Percentiles rank a stretch among this genome's conserved stretches.
Evolutionary conservation across 2,329 filamentous ascomycete genomes (phyloP).

Genomic region (Stagonosporopsis rhizophila): DNA sequence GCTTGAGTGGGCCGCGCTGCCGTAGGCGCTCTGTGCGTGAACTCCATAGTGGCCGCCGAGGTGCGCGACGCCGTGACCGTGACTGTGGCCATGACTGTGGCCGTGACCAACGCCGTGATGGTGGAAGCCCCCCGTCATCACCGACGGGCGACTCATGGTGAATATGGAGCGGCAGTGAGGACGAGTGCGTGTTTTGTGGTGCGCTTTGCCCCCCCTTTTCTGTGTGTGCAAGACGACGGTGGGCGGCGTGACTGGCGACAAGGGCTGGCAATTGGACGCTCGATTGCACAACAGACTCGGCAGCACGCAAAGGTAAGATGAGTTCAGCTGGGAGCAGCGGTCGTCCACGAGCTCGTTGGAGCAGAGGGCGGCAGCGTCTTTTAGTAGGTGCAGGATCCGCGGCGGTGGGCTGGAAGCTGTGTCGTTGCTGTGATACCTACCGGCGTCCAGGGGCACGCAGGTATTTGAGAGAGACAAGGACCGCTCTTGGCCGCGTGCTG

Average conservation of each 20-base stretch:
- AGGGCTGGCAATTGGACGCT: slow-evolving; percentile 37
- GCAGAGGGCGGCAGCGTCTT: slow-evolving; percentile 40
- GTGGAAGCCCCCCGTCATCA: slow-evolving; percentile 39
- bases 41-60: slow-evolving; percentile 32
- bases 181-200: slow-evolving; percentile 16
- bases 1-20: slow-evolving; percentile 32
- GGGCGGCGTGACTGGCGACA: slow-evolving; percentile 34
- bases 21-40: slow-evolving; percentile 36
- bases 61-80: slow-evolving; percentile 14
- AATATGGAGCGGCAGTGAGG: slow-evolving; percentile 2
- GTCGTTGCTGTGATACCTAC: slow-evolving; percentile 50
- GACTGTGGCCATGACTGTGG: slow-evolving; percentile 11
- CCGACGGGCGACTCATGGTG: slow-evolving; percentile 42
- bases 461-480: slow-evolving; percentile 50
- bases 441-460: slow-evolving; percentile 46
- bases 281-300: slow-evolving; percentile 47
- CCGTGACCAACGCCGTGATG: slow-evolving; percentile 20
- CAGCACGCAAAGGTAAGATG: slow-evolving; percentile 21
- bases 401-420: slow-evolving; percentile 44
- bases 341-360: slow-evolving; percentile 46
- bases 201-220: slow-evolving; percentile 19
- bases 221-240: slow-evolving; percentile 21
- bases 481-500: slow-evolving; percentile 43
- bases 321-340: slow-evolving; percentile 20
- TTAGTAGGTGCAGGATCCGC: slow-evolving; percentile 49